Conservation (phyloP, 305 asterid genomes). For the Fraxinus latifolia region DNA sequence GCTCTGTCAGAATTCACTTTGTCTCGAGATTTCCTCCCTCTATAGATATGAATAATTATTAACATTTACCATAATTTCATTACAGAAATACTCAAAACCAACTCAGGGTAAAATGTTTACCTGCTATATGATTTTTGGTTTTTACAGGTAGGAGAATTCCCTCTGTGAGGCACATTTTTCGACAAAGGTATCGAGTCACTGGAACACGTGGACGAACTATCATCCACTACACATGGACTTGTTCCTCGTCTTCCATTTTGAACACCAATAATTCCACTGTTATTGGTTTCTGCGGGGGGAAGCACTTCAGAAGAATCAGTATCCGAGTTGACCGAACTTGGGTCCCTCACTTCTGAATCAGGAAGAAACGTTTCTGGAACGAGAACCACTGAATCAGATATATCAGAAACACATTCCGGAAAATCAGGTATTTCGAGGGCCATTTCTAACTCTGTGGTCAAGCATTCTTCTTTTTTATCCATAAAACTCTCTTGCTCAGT, state of each 20-base stretch:
- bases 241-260: conserved; percentile 58
- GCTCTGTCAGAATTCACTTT: conserved; percentile 36
- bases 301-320: conserved; percentile 63
- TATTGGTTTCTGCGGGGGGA: conserved; percentile 47
- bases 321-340: conserved; percentile 57
- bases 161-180: conserved; percentile 42
- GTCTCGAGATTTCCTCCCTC: conserved; percentile 48
- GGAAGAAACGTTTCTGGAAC: conserved; percentile 46
- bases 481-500: conserved; percentile 44
- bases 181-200: conserved; percentile 66
- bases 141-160: conserved; percentile 37
- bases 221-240: conserved; percentile 55
- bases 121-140: conserved; percentile 60
- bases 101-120: conserved; percentile 28
- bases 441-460: conserved; percentile 41
- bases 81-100: background rate
- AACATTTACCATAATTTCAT: conserved; percentile 9
- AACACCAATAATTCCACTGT: conserved; percentile 48
- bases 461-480: conserved; percentile 43
- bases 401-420: conserved; percentile 65
- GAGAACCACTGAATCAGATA: conserved; percentile 64
- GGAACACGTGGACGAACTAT: conserved; percentile 81
- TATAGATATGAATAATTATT: conserved; percentile 24
- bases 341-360: conserved; percentile 62
- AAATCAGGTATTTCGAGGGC: conserved; percentile 45